Conservation (phyloP, 164 flowering plant genomes). For the Taxillus chinensis region DNA sequence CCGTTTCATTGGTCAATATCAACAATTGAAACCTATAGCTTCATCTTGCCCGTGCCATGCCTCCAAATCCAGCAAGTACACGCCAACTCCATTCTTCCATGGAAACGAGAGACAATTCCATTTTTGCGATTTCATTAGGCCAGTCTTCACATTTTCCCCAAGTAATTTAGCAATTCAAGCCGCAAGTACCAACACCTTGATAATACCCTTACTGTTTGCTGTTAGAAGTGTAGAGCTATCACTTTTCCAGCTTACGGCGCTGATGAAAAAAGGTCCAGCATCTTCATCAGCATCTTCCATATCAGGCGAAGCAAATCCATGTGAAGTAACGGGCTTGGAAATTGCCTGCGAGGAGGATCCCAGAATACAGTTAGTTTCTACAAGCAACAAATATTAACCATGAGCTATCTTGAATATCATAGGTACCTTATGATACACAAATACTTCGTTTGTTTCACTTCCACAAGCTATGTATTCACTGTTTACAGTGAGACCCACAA, state of each 20-base stretch:
- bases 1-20: too few species aligned
- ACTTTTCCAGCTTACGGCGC: slow-evolving; percentile 98
- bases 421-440: slow-evolving; percentile 87
- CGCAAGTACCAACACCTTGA: slow-evolving; percentile 84
- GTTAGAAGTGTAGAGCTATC: slow-evolving; percentile 82
- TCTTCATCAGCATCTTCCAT: slow-evolving; percentile 65
- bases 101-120: too few species aligned
- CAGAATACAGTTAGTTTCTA: background rate
- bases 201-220: slow-evolving; percentile 94
- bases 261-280: slow-evolving; percentile 73
- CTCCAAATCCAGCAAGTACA: too few species aligned
- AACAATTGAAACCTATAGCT: too few species aligned
- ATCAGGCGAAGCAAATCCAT: slow-evolving; percentile 69
- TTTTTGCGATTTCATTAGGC: too few species aligned
- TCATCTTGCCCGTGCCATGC: too few species aligned
- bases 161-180: slow-evolving; percentile 19
- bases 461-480: slow-evolving; percentile 91
- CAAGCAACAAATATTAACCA: too few species aligned
- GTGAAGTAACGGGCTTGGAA: slow-evolving; percentile 77
- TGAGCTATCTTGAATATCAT: background rate
- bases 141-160: too few species aligned
- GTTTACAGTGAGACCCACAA: slow-evolving; percentile 85
- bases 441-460: slow-evolving; percentile 94
- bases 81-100: too few species aligned
- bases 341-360: slow-evolving; percentile 52